Conservation (phyloP, 2,329 filamentous ascomycete species). For the Colletotrichum chlorophyti region DNA sequence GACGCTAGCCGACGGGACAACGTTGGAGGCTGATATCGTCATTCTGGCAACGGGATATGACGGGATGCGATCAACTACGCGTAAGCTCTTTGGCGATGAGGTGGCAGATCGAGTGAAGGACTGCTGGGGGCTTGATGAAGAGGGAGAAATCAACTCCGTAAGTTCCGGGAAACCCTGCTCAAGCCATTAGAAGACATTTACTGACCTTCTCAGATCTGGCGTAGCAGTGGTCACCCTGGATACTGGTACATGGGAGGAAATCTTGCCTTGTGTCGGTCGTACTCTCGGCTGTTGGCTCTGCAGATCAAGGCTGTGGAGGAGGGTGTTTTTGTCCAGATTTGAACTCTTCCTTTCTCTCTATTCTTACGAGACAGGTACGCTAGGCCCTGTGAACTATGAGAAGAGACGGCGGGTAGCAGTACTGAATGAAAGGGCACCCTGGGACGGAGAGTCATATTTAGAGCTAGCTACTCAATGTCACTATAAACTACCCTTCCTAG, state of each 20-base stretch:
- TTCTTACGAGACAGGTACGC: no score
- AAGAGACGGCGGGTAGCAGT: no score
- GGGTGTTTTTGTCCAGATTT: constrained; percentile 42
- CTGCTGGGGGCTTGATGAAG: constrained; percentile 67
- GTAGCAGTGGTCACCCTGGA: constrained; percentile 64
- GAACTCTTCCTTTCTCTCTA: no score
- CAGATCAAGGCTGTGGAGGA: constrained; percentile 57
- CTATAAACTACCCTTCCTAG: no score
- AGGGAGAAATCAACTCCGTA: constrained; percentile 54
- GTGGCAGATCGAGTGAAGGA: constrained; percentile 64
- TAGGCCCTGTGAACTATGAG: no score
- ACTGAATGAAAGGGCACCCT: no score
- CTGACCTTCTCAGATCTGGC: constrained; percentile 55
- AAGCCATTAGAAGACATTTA: background rate
- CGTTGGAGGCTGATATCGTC: constrained; percentile 67
- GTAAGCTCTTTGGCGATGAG: constrained; percentile 66
- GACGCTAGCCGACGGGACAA: constrained; percentile 59
- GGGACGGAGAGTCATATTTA: no score
- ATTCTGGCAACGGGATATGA: constrained; percentile 71
- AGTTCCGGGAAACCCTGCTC: constrained; percentile 28
- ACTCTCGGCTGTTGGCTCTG: constrained; percentile 59
- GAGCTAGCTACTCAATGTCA: no score
- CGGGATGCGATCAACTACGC: constrained; percentile 70
- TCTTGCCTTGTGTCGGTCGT: constrained; percentile 66
- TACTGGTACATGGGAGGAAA: constrained; percentile 74